Base-by-base conservation (phyloP, 257 asterid genomes). In the Solanum pimpinellifolium region DNA sequence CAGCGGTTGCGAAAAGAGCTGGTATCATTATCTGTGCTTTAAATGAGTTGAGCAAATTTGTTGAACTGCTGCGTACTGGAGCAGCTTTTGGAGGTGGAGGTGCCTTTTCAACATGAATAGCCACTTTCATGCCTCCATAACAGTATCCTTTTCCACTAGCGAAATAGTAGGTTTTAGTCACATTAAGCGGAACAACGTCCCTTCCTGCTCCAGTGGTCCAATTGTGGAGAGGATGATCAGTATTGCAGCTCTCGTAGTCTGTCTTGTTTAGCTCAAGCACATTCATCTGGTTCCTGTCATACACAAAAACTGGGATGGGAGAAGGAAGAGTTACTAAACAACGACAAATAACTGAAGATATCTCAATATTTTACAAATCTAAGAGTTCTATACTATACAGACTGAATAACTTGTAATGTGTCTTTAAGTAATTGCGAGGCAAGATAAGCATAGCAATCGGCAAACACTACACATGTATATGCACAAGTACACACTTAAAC, bases 121-220 rank as follows among this genome's bases (percentile, higher is more conserved):
- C 98, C 9, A 95, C 68, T 44, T 97, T 97, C 96, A 93, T 91
- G 89, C 99, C 99, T 5, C 95, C 89, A 15, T 69, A 95, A 94
- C 99, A 96, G 92, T 90, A 93, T 3, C 99, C 99, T 7, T 93
- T 93, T 27, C 99, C 96, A 15, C 99, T 96, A 39, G 95, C 91
- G 94, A 97, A 94, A 60, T 97, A 97, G 89, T 86, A 92, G 23
- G 93, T 90, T 78, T 80, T 93, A 2, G 98, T 97, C 87, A 90
- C 90, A 41, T 96, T 97, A 56, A 96, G 98, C 1, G 95, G 98
- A 87, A 96, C 98, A 85, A 97, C 98, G n/a, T 97, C 99, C 68
- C 98, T 88, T 42, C 99, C 99, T 0, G 96, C 98, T 11, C 98
- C 98, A 0, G 94, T 93, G 8, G 98, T 97, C 93, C 94, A 96